Percentiles rank a stretch among this genome's conserved stretches.
Conservation (phyloP, 2,329 filamentous ascomycete genomes). For the Paracorniculantispora psalliotae region DNA sequence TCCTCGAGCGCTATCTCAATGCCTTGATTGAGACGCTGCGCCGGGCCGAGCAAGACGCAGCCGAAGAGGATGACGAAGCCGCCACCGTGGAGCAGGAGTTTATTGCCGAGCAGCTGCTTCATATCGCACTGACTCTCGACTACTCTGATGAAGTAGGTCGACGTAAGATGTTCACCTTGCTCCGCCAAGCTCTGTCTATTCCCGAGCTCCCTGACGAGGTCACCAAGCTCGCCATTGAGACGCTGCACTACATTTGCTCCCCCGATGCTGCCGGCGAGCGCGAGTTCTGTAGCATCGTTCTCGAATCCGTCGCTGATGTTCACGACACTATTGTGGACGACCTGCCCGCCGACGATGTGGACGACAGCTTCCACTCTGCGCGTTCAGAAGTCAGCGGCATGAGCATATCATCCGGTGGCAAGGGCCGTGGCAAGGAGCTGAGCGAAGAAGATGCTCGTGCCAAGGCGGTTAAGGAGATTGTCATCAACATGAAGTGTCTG, state of each 20-base stretch:
- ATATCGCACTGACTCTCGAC: conserved; percentile 87
- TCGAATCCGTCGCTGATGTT: conserved; percentile 93
- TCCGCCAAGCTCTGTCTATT: conserved; percentile 79
- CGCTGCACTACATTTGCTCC: conserved; percentile 77
- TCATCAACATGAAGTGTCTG: conserved; percentile 97
- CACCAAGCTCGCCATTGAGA: conserved; percentile 80
- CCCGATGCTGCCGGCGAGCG: conserved; percentile 67
- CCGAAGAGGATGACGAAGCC: conserved; percentile 66
- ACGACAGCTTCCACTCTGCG: conserved; percentile 87
- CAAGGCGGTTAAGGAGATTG: conserved; percentile 82
- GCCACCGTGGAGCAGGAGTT: conserved; percentile 90
- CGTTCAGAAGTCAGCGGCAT: conserved; percentile 75
- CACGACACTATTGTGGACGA: conserved; percentile 87
- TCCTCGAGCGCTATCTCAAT: conserved; percentile 74
- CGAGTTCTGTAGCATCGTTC: conserved; percentile 78
- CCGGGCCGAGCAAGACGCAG: conserved; percentile 49
- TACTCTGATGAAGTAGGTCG: conserved; percentile 97
- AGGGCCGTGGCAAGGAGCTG: conserved; percentile 37
- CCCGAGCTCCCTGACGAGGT: conserved; percentile 87
- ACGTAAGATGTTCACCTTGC: conserved; percentile 89
- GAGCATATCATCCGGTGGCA: conserved; percentile 46
- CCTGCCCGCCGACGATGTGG: conserved; percentile 48
- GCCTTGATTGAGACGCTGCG: conserved; percentile 61
- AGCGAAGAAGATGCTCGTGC: conserved; percentile 62
- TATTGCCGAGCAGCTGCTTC: conserved; percentile 88